Base-by-base conservation (phyloP, 139 green algal species). In the Haematococcus lacustris region DNA sequence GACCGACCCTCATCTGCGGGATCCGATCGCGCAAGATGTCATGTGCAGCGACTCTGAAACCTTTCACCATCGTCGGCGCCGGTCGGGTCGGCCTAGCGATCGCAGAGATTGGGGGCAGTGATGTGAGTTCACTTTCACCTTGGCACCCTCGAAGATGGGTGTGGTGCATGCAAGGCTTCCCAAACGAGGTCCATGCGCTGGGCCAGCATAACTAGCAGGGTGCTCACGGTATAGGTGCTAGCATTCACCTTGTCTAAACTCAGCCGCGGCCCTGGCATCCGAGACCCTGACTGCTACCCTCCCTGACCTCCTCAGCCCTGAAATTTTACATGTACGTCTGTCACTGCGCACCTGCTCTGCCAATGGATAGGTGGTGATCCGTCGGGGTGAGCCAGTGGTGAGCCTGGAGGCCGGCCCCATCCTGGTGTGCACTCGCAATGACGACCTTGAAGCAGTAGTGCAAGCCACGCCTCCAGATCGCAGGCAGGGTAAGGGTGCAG, bases 391-490 rank as follows among this genome's bases (percentile, higher is more conserved):
- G 38, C 17, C 37, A 0, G 79, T 97, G 40, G 33, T 60, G 0
- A 73, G 73, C 1, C 73, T 67, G 1, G 30, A 64, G 0, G 51
- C 68, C 0, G 90, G 90, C 0, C 93, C 93, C 60, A 97, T 97
- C 63, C 73, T 96, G 28, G 93, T 97, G 1, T 92, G 85, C 80
- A 98, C 93, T 6, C 81, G 93, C 2, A 98, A 98, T 66, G 89
- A 98, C 73, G 87, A 82, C 38, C 78, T 98, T 47, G 77, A 90
- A 25, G 80, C 30, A 1, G 82, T 97, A 3, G 80, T 96, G 28
- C 80, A 92, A 5, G 75, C 72, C 37, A 95, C 87, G 1, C 88
- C 92, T 26, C 23, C 53, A 1, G 78, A 88, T 13, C 68, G 75
- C 23, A 61, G 75, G 51, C 66, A 73, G 34, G 74, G 74, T 80